Percentiles rank a stretch among this genome's conserved stretches.
These are phyloP conservation scores for Tylopilus sp. DNA, from an alignment of 1,284 basidiomycete species.

Conservation along the genomic window DNA sequence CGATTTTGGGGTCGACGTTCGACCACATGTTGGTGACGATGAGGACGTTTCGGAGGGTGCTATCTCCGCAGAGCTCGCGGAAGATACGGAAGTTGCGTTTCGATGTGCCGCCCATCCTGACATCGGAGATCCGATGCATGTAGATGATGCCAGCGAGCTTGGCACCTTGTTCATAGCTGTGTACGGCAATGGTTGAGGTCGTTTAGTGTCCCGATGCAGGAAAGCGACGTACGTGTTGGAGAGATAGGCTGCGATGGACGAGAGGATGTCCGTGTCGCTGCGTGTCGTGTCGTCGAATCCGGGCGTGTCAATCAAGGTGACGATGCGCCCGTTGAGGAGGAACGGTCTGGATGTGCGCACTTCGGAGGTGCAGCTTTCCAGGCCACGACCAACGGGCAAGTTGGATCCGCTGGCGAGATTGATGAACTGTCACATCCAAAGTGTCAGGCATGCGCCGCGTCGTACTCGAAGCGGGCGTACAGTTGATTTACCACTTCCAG, in stretches of 20 bases:
- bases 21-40: conserved; percentile 56
- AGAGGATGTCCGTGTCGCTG: conserved; percentile 42
- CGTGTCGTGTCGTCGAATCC: conserved; percentile 43
- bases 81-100: conserved; percentile 52
- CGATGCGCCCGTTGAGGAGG: conserved; percentile 31
- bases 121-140: conserved; percentile 55
- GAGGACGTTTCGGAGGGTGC: conserved; percentile 46
- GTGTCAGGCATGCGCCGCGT: background rate
- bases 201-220: background rate
- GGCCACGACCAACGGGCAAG: conserved; percentile 35
- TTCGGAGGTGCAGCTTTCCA: conserved; percentile 39
- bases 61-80: conserved; percentile 51
- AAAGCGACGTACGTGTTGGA: conserved; percentile 31
- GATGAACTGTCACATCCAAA: conserved; percentile 29
- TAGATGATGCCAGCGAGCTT: conserved; percentile 53
- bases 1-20: conserved; percentile 37
- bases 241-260: conserved; percentile 38
- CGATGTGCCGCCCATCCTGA: conserved; percentile 51
- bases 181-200: background rate
- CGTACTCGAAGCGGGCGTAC: conserved; percentile 27
- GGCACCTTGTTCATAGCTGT: conserved; percentile 40
- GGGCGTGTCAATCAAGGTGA: conserved; percentile 41
- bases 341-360: conserved; percentile 36
- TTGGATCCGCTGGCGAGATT: conserved; percentile 37
- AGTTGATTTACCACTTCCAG: conserved; percentile 46